Base-by-base conservation (phyloP, 768 basidiomycete species). In the Kwoniella sp. region DNA sequence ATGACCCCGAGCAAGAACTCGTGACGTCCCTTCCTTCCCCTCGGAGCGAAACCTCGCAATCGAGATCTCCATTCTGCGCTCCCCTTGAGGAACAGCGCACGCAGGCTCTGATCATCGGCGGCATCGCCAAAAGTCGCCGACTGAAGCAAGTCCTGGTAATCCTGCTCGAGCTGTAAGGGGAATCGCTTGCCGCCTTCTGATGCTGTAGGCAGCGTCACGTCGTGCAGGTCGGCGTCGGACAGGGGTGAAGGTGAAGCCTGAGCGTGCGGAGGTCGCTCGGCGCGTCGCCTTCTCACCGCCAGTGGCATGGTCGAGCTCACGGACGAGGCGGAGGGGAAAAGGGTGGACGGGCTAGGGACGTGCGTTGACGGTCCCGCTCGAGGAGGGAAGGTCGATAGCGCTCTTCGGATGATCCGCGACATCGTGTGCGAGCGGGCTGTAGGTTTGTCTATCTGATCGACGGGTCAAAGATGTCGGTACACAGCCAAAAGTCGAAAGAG, bases 231-330 rank as follows among this genome's bases (percentile, higher is more conserved):
- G 10, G 56, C 31, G 32, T 65, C 59, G 20, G 53, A 46, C 1
- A 65, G 42, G 14, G 63, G 63, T 3, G 63, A 61, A 12, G 53
- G 46, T 19, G 55, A 57, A 26, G 25, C 29, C 17, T 38, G n/a
- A 23, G 33, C 53, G 40, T 33, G 37, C 1, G 50, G 39, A 14
- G 62, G 63, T 20, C 57, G 51, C 28, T 54, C 54, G 19, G 48
- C 48, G 36, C 62, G 60, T 15, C 71, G 56, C 31, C 53, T 46
- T 27, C 66, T 57, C 31, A 73, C 71, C 3, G 66, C 64, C 19
- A 41, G 52, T 0, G 71, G 71, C 6, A 59, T 47, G 17, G 70
- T 71, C 5, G 57, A 44, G 15, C 45, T 42, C 7, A 38, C 42
- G 4, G 34, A 33, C 5, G 40, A 47, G 9, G 47, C 11, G 10